These are phyloP conservation scores for Auricularia auricula-judae DNA, from an alignment of 768 basidiomycete genomes.

Conservation along the genomic window DNA sequence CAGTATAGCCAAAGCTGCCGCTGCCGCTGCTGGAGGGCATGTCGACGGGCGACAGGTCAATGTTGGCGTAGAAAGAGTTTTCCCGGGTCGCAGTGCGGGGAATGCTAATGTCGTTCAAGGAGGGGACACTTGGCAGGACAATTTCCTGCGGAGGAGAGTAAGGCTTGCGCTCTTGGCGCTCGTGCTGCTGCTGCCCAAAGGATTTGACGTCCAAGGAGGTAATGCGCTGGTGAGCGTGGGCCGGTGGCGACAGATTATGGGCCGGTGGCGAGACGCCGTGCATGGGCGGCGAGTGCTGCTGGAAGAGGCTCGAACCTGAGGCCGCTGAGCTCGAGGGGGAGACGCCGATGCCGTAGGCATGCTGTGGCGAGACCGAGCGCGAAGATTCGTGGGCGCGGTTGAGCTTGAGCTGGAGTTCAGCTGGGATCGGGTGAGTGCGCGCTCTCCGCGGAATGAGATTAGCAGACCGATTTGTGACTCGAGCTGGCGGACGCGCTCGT, in stretches of 20 bases:
- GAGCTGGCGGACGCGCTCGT: conserved; percentile 63
- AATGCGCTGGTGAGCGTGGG: neutral
- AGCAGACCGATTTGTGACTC: conserved; percentile 66
- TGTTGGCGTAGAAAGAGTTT: neutral
- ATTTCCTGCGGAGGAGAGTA: conserved; percentile 10
- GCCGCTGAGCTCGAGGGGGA: neutral
- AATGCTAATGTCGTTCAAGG: conserved; percentile 11
- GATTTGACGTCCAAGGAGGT: neutral
- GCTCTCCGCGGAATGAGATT: neutral
- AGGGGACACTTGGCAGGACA: conserved; percentile 15
- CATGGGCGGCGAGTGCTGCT: neutral
- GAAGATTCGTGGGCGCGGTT: neutral
- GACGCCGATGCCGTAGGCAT: neutral
- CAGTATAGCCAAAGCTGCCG: conserved; percentile 29
- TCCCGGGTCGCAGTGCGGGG: conserved; percentile 14
- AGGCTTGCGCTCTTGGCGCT: neutral
- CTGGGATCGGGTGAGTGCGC: conserved; percentile 23
- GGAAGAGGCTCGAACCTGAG: neutral
- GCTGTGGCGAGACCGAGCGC: neutral
- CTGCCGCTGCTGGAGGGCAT: conserved; percentile 29
- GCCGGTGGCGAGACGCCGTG: neutral
- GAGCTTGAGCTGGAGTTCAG: conserved; percentile 50
- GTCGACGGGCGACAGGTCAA: neutral
- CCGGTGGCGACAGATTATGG: neutral
- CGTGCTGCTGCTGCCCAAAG: neutral